phyloP scores from a whole-genome alignment of 805 yeast species.

The Lachancea thermotolerans region DNA sequence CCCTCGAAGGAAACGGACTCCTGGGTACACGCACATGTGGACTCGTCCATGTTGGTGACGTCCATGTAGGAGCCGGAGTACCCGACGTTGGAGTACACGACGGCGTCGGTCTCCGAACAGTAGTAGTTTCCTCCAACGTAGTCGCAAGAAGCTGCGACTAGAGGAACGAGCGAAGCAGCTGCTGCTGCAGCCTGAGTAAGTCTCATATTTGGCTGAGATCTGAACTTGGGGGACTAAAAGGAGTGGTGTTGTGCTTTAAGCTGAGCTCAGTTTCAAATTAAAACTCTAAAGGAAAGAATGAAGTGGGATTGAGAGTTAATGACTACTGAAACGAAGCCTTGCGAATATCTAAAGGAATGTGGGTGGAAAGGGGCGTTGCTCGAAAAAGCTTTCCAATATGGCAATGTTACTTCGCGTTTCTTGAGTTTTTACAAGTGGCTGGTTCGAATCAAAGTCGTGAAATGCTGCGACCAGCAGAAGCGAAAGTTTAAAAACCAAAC shows the following conservation, averaged over 20 bases:
- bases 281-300: slow-evolving; percentile 4
- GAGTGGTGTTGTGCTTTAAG: slow-evolving; percentile 2
- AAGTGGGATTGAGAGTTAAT: background rate
- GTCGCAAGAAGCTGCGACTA: slow-evolving; percentile 37
- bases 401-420: background rate
- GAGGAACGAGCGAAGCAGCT: slow-evolving; percentile 21
- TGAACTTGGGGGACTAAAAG: background rate
- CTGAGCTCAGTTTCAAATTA: background rate
- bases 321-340: background rate
- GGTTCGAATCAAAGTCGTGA: background rate
- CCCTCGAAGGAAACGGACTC: slow-evolving; percentile 52
- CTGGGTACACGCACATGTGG: slow-evolving; percentile 65
- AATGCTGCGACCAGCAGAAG: background rate
- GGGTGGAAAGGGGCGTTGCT: too few species aligned
- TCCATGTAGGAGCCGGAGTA: slow-evolving; percentile 77
- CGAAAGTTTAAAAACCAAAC: background rate
- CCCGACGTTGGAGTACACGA: slow-evolving; percentile 68
- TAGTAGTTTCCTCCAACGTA: slow-evolving; percentile 70
- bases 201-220: slow-evolving; percentile 12
- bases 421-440: background rate
- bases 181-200: slow-evolving; percentile 11
- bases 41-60: slow-evolving; percentile 71
- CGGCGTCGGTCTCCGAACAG: slow-evolving; percentile 64
- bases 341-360: background rate
- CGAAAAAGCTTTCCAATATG: too few species aligned